Percentiles rank a stretch among this genome's conserved stretches.
Evolutionary conservation across 306 rosid species (phyloP).

Genomic region (Fagus crenata): DNA sequence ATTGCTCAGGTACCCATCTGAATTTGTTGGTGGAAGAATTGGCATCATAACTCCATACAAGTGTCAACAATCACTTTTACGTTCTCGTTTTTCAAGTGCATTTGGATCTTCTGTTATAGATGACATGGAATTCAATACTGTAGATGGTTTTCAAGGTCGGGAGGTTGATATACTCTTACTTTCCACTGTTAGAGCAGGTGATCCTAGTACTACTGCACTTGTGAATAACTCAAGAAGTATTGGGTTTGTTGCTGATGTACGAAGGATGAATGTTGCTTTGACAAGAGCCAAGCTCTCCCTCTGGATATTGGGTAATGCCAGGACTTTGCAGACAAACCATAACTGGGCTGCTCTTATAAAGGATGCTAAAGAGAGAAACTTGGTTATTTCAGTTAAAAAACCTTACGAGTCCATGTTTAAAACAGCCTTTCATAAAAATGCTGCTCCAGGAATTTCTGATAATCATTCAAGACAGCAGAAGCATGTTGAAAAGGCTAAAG

Average conservation of each 20-base stretch:
- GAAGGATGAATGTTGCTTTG: slow-evolving; percentile 99
- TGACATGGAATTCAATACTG: slow-evolving; percentile 80
- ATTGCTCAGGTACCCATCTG: slow-evolving; percentile 66
- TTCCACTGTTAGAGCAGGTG: slow-evolving; percentile 91
- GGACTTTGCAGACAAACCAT: slow-evolving; percentile 74
- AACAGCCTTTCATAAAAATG: slow-evolving; percentile 36
- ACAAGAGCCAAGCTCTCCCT: slow-evolving; percentile 90
- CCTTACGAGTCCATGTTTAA: slow-evolving; percentile 65
- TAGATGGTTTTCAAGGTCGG: slow-evolving; percentile 99
- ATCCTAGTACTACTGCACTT: slow-evolving; percentile 38
- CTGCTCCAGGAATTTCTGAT: slow-evolving; percentile 35
- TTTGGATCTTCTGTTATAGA: slow-evolving; percentile 69
- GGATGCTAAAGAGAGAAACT: slow-evolving; percentile 79
- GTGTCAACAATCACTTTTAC: slow-evolving; percentile 75
- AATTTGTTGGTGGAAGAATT: slow-evolving; percentile 73
- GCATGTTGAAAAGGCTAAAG: slow-evolving; percentile 43
- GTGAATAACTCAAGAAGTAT: slow-evolving; percentile 57
- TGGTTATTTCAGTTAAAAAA: slow-evolving; percentile 48
- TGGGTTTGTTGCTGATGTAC: slow-evolving; percentile 95
- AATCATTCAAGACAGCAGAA: slow-evolving; percentile 31
- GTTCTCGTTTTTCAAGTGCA: slow-evolving; percentile 68
- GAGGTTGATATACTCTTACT: slow-evolving; percentile 91
- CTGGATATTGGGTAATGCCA: slow-evolving; percentile 90
- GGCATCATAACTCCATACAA: slow-evolving; percentile 94
- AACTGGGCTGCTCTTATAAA: slow-evolving; percentile 87